Evolutionary conservation across 352 stramenopile species (phyloP), one percentile per base, ranked within the genome.

Genomic region (Phytophthora kernoviae): DNA sequence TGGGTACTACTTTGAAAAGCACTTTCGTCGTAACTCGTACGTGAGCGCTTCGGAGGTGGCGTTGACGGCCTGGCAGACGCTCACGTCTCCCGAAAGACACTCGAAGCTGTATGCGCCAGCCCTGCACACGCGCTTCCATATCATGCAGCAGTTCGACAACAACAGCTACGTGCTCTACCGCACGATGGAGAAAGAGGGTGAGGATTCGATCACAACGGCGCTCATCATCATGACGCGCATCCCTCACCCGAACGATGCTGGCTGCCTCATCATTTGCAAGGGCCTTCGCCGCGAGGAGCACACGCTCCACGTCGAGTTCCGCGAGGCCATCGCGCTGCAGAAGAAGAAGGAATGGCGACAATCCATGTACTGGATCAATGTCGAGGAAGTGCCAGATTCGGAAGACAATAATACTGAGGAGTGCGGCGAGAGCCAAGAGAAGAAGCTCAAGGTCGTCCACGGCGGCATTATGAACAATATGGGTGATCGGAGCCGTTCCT

Each of bases 391-490:
- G 27, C 24, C 54, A 4, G 32, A 34, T 5, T 43, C 50, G 15
- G 60, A 67, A 36, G 44, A 62, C 32, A 57, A 65, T 48, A 64
- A 55, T 27, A 55, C 42, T 22, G 52, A 67, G 17, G 20, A 33
- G 10, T 42, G 27, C 21, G 41, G 9, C 8, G 32, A 59, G 20
- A 55, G 51, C 27, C 30, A 60, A 53, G 51, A 68, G 21, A 65
- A 62, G 44, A 58, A 59, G 45, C 56, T 74, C 34, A 69, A 64
- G 51, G 61, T 83, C n/a, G 74, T 77, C 18, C 74, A 83, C 42
- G 74, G 74, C 50, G 74, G 74, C 46, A 79, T 79, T 49, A 83
- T 83, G 74, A 83, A 80, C 51, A 80, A 83, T 60, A 83, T 83
- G 74, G 74, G 74, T 44, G 71, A 83, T 47, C 74, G 74, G 32